Evolutionary conservation across 129 eudicot genomes (phyloP), one percentile per base, ranked within the genome.

Genomic region (Flaveria robusta): DNA sequence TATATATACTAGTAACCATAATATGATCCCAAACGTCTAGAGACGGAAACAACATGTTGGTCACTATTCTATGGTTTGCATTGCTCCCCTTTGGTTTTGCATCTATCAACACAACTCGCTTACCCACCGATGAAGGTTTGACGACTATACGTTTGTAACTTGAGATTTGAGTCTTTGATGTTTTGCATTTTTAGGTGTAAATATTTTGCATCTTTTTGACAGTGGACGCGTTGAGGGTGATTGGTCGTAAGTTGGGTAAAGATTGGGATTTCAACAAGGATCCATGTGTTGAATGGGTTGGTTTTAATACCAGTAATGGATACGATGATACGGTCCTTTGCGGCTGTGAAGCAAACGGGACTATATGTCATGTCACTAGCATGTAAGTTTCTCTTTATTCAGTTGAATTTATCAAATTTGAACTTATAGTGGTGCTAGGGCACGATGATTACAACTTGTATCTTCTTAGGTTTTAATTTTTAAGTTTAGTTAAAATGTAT

Each of bases 231-330:
- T 74, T 88, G 84, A 15, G 59, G 77, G 78, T 16, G 45, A 83
- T 91, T 10, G 93, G 84, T 10, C 78, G 74, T 47, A 82, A 76
- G 20, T 71, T 91, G 79, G 85, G 91, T 55, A 91, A 86, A 65
- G 82, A 81, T 39, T 88, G 97, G 94, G 59, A 91, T 59, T 85
- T 91, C 47, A 73, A 75, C 19, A 83, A 75, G 59, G 87, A 79
- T 79, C 88, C 89, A 0, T 91, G 97, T 69, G 13, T 10, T 13
- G 63, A 11, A n/a, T 63, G 78, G 78, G 18, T 3, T 20, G 1
- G 15, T 43, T 0, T 5, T 9, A 2, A 9, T 65, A 39, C 20
- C 23, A 13, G 16, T 11, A n/a, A 1, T 5, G 16, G 51, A 13
- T 56, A 39, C 23, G 42, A 37, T 3, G 42, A 74, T 74, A 63